A percentile compares a stretch with the other conserved stretches of the same genome.
These are phyloP conservation scores for Paramecium octaurelia DNA, from an alignment of 73 alveolate species.

Conservation along the genomic window DNA sequence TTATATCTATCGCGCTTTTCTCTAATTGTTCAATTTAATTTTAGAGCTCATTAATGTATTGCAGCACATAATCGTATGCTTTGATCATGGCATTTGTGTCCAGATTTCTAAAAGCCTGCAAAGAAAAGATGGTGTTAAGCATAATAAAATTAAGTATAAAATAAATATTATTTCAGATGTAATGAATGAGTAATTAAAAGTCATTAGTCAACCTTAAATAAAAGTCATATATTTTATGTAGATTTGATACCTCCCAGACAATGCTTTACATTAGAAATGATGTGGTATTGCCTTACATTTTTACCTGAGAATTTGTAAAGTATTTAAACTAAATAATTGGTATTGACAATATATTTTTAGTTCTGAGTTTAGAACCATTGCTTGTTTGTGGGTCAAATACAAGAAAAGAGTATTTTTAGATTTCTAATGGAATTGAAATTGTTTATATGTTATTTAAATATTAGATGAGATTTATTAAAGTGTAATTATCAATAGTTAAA, in stretches of 20 bases:
- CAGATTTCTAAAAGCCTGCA: neutral
- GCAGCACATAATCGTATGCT: neutral
- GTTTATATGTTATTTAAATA: neutral
- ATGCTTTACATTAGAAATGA: no score
- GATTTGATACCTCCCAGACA: no score
- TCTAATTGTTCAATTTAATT: neutral
- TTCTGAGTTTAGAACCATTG: no score
- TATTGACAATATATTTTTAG: no score
- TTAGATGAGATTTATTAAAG: neutral
- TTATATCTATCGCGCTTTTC: neutral
- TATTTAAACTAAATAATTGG: no score
- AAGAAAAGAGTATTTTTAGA: neutral
- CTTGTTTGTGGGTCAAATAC: no score
- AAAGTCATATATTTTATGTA: no score
- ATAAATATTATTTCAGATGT: neutral
- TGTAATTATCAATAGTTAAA: neutral
- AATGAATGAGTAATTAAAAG: no score
- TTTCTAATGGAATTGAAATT: neutral
- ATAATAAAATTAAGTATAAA: neutral
- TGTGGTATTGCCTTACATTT: no score
- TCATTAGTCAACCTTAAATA: no score
- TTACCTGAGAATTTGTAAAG: no score
- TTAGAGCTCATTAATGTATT: neutral
- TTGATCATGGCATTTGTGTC: neutral
- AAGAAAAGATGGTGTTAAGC: neutral